A percentile compares a stretch with the other conserved stretches of the same genome.
phyloP scores from a whole-genome alignment of 352 stramenopile species.

The Thraustochytrium sp. region DNA sequence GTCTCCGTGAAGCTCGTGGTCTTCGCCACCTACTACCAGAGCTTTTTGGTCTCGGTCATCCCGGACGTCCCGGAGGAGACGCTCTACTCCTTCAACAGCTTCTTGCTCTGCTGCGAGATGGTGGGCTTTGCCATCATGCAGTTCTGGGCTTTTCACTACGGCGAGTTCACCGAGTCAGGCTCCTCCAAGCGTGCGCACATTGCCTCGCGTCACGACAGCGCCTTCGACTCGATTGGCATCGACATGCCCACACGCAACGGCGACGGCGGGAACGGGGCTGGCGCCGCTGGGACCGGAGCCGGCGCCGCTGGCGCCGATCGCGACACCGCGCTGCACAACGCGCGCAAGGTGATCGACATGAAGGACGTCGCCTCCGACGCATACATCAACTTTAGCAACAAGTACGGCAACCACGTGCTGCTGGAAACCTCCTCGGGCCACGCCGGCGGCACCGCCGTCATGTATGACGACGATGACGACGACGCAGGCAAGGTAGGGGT shows the following conservation, averaged over 20 bases:
- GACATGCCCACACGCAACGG: constrained; percentile 19
- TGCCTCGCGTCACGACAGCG: constrained; percentile 51
- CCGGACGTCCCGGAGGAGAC: constrained; percentile 66
- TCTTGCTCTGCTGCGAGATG: constrained; percentile 80
- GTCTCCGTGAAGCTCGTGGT: constrained; percentile 82
- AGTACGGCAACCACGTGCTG: constrained; percentile 38
- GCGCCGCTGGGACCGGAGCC: not conserved
- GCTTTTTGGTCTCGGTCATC: constrained; percentile 69
- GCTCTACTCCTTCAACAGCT: constrained; percentile 68
- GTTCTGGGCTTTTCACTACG: constrained; percentile 68
- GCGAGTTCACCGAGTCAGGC: constrained; percentile 65
- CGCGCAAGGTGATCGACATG: constrained; percentile 75
- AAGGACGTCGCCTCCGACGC: constrained; percentile 62
- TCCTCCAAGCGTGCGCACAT: constrained; percentile 48
- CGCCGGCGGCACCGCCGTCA: not conserved
- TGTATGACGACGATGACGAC: not conserved
- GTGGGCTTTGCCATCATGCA: constrained; percentile 70
- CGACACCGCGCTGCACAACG: constrained; percentile 57
- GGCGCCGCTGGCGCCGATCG: not conserved
- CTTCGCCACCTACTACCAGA: constrained; percentile 87
- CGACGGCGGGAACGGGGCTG: not conserved
- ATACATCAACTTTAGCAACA: constrained; percentile 45
- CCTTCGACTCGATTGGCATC: constrained; percentile 1
- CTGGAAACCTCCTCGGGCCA: not conserved
- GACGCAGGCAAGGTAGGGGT: not conserved